These are phyloP conservation scores for Alternaria postmessia DNA, from an alignment of 2,329 filamentous ascomycete species.

Conservation along the genomic window DNA sequence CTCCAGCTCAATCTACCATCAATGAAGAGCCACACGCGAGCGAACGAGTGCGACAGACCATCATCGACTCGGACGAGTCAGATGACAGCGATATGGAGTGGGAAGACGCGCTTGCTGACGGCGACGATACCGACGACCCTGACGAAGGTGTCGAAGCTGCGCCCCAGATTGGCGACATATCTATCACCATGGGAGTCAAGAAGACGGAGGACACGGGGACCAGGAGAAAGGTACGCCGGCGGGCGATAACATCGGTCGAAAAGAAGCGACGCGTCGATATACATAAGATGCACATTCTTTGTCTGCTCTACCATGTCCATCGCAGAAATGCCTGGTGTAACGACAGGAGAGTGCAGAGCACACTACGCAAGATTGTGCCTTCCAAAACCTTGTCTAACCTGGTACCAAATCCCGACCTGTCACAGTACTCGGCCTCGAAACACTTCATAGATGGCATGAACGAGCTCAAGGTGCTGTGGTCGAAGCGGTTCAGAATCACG, in stretches of 20 bases:
- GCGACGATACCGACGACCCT: conserved; percentile 35
- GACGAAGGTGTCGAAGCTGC: conserved; percentile 34
- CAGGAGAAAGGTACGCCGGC: conserved; percentile 53
- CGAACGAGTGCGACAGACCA: conserved; percentile 50
- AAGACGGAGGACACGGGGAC: conserved; percentile 43
- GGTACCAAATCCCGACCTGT: conserved; percentile 70
- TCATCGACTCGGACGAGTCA: conserved; percentile 60
- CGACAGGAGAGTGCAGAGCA: conserved; percentile 70
- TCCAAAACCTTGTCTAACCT: conserved; percentile 72
- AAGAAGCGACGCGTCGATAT: conserved; percentile 72
- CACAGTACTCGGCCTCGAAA: conserved; percentile 78
- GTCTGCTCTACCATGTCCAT: conserved; percentile 79
- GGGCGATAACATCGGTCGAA: conserved; percentile 64
- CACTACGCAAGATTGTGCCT: conserved; percentile 63
- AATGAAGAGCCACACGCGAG: conserved; percentile 22
- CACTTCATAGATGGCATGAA: conserved; percentile 82
- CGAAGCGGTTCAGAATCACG: conserved; percentile 72
- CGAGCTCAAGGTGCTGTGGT: conserved; percentile 72
- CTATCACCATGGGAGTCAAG: conserved; percentile 52
- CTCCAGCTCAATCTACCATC: neutral
- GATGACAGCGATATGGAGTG: conserved; percentile 68
- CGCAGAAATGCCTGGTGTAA: conserved; percentile 91
- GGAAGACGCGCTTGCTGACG: conserved; percentile 60
- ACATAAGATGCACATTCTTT: conserved; percentile 88
- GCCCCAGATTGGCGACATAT: conserved; percentile 50